Conservation (phyloP, 2,329 filamentous ascomycete species). For the Didymella keratinophila region DNA sequence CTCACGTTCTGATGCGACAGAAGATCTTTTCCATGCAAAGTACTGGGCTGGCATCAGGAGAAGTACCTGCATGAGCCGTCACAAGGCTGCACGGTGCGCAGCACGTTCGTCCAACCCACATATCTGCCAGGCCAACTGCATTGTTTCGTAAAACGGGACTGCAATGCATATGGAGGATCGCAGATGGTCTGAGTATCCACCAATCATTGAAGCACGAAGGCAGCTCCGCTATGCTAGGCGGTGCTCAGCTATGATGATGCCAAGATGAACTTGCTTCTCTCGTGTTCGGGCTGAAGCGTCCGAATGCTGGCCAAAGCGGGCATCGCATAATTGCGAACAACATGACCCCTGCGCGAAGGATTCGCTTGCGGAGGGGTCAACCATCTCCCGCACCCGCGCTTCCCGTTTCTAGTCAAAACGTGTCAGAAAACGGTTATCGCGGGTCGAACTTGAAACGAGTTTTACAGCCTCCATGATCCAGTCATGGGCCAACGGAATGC, state of each 20-base stretch:
- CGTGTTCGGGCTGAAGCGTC: constrained; percentile 2
- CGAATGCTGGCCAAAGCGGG: constrained; percentile 9
- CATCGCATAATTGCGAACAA: constrained; percentile 12
- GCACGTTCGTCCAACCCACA: neutral
- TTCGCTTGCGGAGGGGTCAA: constrained; percentile 11
- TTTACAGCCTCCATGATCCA: neutral
- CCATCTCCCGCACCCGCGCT: constrained; percentile 2
- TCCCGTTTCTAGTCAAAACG: neutral
- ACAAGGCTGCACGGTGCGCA: constrained; percentile 7
- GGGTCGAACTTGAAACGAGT: neutral
- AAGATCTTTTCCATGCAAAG: constrained; percentile 8
- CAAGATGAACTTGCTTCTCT: constrained; percentile 2
- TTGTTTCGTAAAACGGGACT: neutral
- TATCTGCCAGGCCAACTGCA: neutral
- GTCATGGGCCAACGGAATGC: constrained; percentile 7
- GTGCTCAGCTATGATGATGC: constrained; percentile 1
- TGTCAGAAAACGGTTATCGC: constrained; percentile 17
- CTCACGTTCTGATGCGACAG: constrained; percentile 6
- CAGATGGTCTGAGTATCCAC: neutral
- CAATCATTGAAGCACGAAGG: neutral
- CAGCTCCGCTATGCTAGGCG: constrained; percentile 7
- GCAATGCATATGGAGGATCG: constrained; percentile 12
- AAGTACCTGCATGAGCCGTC: constrained; percentile 7
- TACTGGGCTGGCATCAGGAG: constrained; percentile 10
- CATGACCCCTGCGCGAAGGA: constrained; percentile 7